A percentile compares a stretch with the other conserved stretches of the same genome.
phyloP scores from a whole-genome alignment of 805 yeast species.

The Ogataea paraovalis region DNA sequence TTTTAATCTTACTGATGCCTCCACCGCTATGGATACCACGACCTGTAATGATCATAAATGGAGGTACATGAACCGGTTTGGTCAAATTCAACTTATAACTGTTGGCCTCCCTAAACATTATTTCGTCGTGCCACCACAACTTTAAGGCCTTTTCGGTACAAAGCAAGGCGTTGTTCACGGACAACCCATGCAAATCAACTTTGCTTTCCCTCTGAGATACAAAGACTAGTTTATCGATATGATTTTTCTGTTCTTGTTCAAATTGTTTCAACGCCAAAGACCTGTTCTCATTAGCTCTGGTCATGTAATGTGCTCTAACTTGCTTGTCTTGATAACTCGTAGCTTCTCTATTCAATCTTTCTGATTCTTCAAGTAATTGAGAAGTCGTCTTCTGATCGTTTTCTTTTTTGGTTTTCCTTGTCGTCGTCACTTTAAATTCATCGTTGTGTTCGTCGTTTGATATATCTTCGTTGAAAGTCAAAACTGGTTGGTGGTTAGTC shows the following conservation, averaged over 20 bases:
- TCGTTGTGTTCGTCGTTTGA: background rate
- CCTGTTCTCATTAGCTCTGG: no score
- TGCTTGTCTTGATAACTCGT: conserved; percentile 1
- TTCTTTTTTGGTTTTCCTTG: background rate
- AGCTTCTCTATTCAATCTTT: conserved; percentile 5
- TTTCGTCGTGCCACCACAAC: conserved; percentile 65
- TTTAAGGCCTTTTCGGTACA: conserved; percentile 34
- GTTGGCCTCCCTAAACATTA: conserved; percentile 35
- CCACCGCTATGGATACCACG: conserved; percentile 65
- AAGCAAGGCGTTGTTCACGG: conserved; percentile 43
- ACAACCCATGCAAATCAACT: conserved; percentile 57
- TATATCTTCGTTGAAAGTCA: background rate
- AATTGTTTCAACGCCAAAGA: background rate
- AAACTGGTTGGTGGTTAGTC: no score
- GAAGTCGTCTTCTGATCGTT: conserved; percentile 2
- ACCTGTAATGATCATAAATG: conserved; percentile 56
- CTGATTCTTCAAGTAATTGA: conserved; percentile 2
- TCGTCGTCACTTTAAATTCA: background rate
- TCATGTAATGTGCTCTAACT: conserved; percentile 8
- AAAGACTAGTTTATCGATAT: background rate
- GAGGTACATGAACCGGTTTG: conserved; percentile 38
- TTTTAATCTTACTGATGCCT: conserved; percentile 49
- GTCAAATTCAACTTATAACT: conserved; percentile 35
- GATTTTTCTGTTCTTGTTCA: background rate
- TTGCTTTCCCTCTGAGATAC: conserved; percentile 11